Base-by-base conservation (phyloP, 495 filamentous ascomycete genomes). In the Annulohypoxylon stygium region DNA sequence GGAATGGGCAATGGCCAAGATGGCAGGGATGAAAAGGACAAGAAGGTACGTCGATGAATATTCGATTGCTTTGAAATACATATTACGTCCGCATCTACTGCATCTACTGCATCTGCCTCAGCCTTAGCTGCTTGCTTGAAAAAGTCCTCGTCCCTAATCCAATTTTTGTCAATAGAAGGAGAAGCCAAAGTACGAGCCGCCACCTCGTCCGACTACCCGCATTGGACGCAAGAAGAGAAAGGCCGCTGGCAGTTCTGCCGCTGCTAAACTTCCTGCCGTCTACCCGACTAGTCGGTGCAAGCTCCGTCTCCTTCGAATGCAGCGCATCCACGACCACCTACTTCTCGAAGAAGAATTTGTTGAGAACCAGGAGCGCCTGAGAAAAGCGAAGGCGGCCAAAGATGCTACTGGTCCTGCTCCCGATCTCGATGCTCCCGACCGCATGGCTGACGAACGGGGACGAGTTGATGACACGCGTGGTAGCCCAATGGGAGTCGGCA, bases 171-270 rank as follows among this genome's bases (percentile, higher is more conserved):
- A 81, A 75, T 78, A 98, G 94, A 97, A 99, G 88, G 94, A 98
- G 54, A 98, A 98, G 89, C 96, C 97, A 70, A 97, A 93, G 91
- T 98, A 99, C 86, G 96, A 99, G 80, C 96, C 96, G 54, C 96
- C 96, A 67, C 97, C 97, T 80, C 92, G 93, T 68, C 96, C 96
- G 47, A 99, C 96, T 37, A 98, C 96, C 67, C 94, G 96, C 78
- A 92, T 99, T 80, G 96, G 96, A n/a, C 92, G 95, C 72, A 97
- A 94, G 90, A 98, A 98, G 89, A 94, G 94, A 84, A 96, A 91
- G 88, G 89, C 88, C 39, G 94, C 91, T 66, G 97, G 96, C 58
- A 93, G 94, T 64, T 97, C 93, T 81, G 94, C 96, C 43, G 92
- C 96, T 9, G 91, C 94, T 23, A 99, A 99, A 82, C 90, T 99